phyloP scores from a whole-genome alignment of 371 early-diverging fungal species.

The Polyrhizophydium stewartii region DNA sequence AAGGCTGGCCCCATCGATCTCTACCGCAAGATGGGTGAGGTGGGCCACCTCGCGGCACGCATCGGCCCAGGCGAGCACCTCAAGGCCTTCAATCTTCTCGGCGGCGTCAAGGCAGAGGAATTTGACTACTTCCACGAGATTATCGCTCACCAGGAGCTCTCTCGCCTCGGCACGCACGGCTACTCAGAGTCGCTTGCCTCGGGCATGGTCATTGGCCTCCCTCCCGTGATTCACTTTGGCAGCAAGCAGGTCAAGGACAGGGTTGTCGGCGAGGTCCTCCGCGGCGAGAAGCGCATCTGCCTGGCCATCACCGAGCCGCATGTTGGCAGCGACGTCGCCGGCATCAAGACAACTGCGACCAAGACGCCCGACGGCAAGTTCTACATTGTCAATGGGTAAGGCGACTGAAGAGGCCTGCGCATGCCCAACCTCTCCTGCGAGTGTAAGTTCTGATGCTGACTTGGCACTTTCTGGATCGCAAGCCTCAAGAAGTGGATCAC shows the following conservation, averaged over 20 bases:
- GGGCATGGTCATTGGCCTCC: slow-evolving; percentile 51
- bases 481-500: slow-evolving; percentile 37
- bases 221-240: slow-evolving; percentile 54
- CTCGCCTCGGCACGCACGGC: slow-evolving; percentile 28
- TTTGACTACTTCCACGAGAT: slow-evolving; percentile 51
- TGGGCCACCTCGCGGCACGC: slow-evolving; percentile 35
- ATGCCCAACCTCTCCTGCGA: neutral
- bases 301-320: slow-evolving; percentile 53
- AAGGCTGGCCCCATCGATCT: slow-evolving; percentile 44
- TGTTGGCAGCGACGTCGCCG: slow-evolving; percentile 45
- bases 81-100: slow-evolving; percentile 38
- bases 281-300: slow-evolving; percentile 39
- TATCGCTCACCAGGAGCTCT: slow-evolving; percentile 43
- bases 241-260: slow-evolving; percentile 25
- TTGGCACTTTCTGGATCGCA: no score
- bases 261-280: slow-evolving; percentile 26
- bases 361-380: slow-evolving; percentile 40
- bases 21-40: slow-evolving; percentile 45
- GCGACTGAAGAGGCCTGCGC: slow-evolving; percentile 5
- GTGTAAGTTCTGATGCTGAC: neutral
- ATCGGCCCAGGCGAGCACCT: slow-evolving; percentile 49
- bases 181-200: slow-evolving; percentile 32
- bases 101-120: slow-evolving; percentile 44
- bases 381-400: slow-evolving; percentile 52
- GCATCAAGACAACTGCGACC: slow-evolving; percentile 31